Percentiles rank a stretch among this genome's conserved stretches.
These are phyloP conservation scores for Hyphopichia khmerensis DNA, from an alignment of 1,139 yeast genomes.

Conservation along the genomic window DNA sequence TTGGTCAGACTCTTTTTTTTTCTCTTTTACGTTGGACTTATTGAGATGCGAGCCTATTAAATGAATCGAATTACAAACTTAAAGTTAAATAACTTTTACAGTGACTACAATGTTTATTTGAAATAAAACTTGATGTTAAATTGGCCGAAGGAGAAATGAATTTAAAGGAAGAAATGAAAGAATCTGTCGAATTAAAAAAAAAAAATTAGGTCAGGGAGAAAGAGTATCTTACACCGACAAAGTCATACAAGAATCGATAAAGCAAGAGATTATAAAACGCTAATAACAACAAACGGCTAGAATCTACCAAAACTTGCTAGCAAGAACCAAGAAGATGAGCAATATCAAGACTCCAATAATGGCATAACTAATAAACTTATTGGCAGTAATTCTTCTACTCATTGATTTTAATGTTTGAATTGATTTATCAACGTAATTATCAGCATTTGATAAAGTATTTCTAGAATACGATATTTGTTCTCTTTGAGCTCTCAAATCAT, in stretches of 20 bases:
- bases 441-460: slow-evolving; percentile 84
- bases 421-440: slow-evolving; percentile 87
- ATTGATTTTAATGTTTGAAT: slow-evolving; percentile 83
- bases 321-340: slow-evolving; percentile 80
- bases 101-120: no score
- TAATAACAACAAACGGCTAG: background rate
- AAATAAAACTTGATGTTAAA: no score
- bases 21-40: background rate
- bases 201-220: background rate
- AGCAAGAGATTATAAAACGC: background rate
- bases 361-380: slow-evolving; percentile 90
- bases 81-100: no score
- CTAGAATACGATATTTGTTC: slow-evolving; percentile 88
- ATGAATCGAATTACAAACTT: background rate
- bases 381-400: slow-evolving; percentile 95
- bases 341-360: slow-evolving; percentile 86
- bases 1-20: background rate
- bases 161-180: background rate
- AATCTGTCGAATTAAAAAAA: no score
- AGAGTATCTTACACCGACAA: no score
- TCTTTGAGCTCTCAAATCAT: slow-evolving; percentile 87
- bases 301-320: slow-evolving; percentile 72
- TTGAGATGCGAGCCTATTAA: slow-evolving; percentile 1
- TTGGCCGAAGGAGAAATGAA: background rate
- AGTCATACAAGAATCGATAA: no score